Evolutionary conservation across 495 filamentous ascomycete species (phyloP), one percentile per base, ranked within the genome.

Genomic region (Corynascus novoguineensis): DNA sequence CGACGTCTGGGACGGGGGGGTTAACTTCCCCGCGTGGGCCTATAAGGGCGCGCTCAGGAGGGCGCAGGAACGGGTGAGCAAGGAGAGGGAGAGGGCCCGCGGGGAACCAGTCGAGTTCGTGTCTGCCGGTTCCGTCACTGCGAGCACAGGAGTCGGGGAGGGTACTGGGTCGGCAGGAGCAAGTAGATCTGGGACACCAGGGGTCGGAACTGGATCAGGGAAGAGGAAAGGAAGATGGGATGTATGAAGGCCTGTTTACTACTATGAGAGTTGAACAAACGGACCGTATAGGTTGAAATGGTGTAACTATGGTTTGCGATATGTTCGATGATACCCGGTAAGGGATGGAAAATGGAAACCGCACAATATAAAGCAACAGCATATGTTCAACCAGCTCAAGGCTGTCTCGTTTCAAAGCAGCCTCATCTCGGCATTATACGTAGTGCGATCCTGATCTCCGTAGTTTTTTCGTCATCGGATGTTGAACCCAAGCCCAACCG

Each of bases 81-180:
- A 81, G 65, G 80, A 79, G 64, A 73, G 74, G 57, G 85, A 88
- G 64, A 81, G 77, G 60, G 55, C 61, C 8, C 61, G 58, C 9
- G 84, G 85, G 59, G 79, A 86, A 70, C 56, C 65, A 21, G 75
- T 96, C n/a, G 85, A 92, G 12, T 97, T 97, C 73, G 88, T 96
- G n/a, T 60, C 83, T 32, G 79, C 82, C 5, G 58, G 66, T 5
- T 34, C 57, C 48, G 47, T 53, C 49, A 60, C 42, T 60, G 60
- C 21, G 60, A 57, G 41, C 55, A 60, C 55, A 38, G 68, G 58
- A 10, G 4, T 37, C 3, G 62, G 57, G 32, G 65, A 60, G 44
- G 55, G 52, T 28, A 62, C 54, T 25, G 71, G 63, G 37, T 62
- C 53, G 14, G 59, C 58, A 19, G 53, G 53, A n/a, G 68, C 68